These are phyloP conservation scores for Jatropha podagrica DNA, from an alignment of 441 rosid genomes.

Conservation along the genomic window DNA sequence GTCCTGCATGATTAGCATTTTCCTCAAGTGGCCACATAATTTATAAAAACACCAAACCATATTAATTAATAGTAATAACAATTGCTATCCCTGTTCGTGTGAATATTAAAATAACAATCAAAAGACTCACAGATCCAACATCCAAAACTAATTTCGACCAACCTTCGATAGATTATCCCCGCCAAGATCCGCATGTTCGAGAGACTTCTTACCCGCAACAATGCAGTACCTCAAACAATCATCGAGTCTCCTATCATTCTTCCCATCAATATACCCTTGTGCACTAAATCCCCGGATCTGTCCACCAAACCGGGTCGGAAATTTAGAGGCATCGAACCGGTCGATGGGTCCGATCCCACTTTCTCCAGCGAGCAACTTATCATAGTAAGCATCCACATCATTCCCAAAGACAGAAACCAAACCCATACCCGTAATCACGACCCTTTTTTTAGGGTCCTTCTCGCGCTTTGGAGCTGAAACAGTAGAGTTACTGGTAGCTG, in stretches of 20 bases:
- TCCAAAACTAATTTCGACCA: neutral
- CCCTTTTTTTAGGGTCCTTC: constrained; percentile 91
- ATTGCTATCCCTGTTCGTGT: neutral
- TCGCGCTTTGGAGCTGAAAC: constrained; percentile 83
- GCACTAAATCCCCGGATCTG: constrained; percentile 92
- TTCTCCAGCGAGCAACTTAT: constrained; percentile 76
- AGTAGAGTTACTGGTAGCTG: constrained; percentile 46
- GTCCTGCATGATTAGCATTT: constrained; percentile 7
- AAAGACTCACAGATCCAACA: constrained; percentile 12
- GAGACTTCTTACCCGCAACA: constrained; percentile 95
- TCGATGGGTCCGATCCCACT: constrained; percentile 90
- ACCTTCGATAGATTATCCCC: constrained; percentile 72
- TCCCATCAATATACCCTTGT: constrained; percentile 84
- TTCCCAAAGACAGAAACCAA: constrained; percentile 93
- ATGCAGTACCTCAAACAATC: constrained; percentile 96
- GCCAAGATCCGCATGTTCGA: constrained; percentile 87
- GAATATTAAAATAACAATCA: neutral
- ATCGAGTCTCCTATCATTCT: constrained; percentile 91
- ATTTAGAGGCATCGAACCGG: constrained; percentile 88
- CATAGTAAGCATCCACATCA: constrained; percentile 81
- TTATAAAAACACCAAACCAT: neutral
- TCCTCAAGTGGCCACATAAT: neutral
- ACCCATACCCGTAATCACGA: constrained; percentile 93
- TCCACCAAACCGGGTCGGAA: constrained; percentile 92
- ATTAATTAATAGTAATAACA: neutral